Evolutionary conservation across 2,329 filamentous ascomycete genomes (phyloP).

Genomic region (Fusarium sp.): DNA sequence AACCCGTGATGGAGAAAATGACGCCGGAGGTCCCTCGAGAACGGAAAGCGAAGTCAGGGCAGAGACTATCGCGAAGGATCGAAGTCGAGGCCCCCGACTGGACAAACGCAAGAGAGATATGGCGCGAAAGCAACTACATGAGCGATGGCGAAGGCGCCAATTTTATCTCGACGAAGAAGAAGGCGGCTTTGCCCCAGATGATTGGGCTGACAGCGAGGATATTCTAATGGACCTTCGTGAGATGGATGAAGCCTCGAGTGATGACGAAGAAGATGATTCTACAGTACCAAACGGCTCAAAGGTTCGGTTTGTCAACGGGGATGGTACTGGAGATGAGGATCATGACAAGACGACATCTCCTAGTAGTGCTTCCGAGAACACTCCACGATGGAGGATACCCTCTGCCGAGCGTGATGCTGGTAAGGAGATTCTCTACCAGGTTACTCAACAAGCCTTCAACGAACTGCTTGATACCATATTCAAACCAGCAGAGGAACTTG

Average conservation of each 20-base stretch:
- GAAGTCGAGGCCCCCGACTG: slow-evolving; percentile 54
- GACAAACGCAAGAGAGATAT: slow-evolving; percentile 57
- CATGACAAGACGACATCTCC: slow-evolving; percentile 81
- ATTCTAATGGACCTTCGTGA: slow-evolving; percentile 57
- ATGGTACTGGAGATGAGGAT: slow-evolving; percentile 75
- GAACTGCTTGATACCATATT: slow-evolving; percentile 91
- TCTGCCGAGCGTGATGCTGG: slow-evolving; percentile 85
- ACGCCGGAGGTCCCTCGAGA: slow-evolving; percentile 50
- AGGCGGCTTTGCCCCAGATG: slow-evolving; percentile 73
- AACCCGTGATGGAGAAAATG: slow-evolving; percentile 43
- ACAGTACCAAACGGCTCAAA: slow-evolving; percentile 82
- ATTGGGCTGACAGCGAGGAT: slow-evolving; percentile 73
- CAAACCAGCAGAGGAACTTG: slow-evolving; percentile 80
- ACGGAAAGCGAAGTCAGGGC: slow-evolving; percentile 59
- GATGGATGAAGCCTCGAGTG: slow-evolving; percentile 60
- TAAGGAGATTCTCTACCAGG: slow-evolving; percentile 89
- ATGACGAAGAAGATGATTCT: slow-evolving; percentile 56
- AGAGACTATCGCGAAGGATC: slow-evolving; percentile 53
- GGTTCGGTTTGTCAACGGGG: slow-evolving; percentile 80
- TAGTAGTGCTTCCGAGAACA: slow-evolving; percentile 77
- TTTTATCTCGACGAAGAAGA: slow-evolving; percentile 92
- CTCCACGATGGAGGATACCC: slow-evolving; percentile 83
- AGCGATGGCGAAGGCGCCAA: slow-evolving; percentile 80
- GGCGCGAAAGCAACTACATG: slow-evolving; percentile 69
- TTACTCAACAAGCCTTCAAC: slow-evolving; percentile 91